A percentile compares a stretch with the other conserved stretches of the same genome.
Conservation (phyloP, 2,329 filamentous ascomycete genomes). For the Stagonosporopsis chrysanthemi region DNA sequence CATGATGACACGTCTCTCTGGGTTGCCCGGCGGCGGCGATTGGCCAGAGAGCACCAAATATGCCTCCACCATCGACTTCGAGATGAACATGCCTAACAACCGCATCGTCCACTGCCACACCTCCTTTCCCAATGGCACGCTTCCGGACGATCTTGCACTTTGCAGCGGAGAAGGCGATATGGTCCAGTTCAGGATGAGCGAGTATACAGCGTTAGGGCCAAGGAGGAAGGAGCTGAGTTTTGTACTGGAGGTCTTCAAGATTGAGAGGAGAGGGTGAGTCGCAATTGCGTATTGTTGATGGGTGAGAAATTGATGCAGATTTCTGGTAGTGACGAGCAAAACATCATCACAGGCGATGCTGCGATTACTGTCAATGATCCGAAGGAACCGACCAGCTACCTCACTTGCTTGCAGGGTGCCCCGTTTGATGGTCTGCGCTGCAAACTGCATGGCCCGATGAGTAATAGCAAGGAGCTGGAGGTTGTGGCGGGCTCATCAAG, state of each 20-base stretch:
- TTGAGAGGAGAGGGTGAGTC: background rate
- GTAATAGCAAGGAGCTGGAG: slow-evolving; percentile 10
- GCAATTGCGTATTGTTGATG: background rate
- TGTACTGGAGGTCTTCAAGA: background rate
- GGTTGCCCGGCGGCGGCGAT: slow-evolving; percentile 25
- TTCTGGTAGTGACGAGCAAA: slow-evolving; percentile 1
- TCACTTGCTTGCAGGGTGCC: slow-evolving; percentile 24
- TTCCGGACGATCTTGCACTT: slow-evolving; percentile 1
- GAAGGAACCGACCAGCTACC: slow-evolving; percentile 19
- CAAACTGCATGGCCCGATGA: slow-evolving; percentile 21
- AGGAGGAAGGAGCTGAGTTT: slow-evolving; percentile 11
- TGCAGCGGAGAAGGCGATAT: slow-evolving; percentile 2
- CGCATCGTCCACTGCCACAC: slow-evolving; percentile 18
- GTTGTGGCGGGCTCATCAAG: background rate
- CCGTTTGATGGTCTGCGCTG: slow-evolving; percentile 30
- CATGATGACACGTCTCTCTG: slow-evolving; percentile 37
- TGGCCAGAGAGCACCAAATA: slow-evolving; percentile 34
- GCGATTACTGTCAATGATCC: slow-evolving; percentile 28
- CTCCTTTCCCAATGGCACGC: slow-evolving; percentile 23
- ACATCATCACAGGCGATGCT: slow-evolving; percentile 3
- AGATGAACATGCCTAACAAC: slow-evolving; percentile 22
- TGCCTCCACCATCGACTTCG: slow-evolving; percentile 35
- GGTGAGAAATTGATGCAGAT: background rate
- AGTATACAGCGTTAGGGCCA: background rate
- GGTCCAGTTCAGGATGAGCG: slow-evolving; percentile 19